Evolutionary conservation across 768 basidiomycete genomes (phyloP).

Genomic region (Tremella yokohamensis): DNA sequence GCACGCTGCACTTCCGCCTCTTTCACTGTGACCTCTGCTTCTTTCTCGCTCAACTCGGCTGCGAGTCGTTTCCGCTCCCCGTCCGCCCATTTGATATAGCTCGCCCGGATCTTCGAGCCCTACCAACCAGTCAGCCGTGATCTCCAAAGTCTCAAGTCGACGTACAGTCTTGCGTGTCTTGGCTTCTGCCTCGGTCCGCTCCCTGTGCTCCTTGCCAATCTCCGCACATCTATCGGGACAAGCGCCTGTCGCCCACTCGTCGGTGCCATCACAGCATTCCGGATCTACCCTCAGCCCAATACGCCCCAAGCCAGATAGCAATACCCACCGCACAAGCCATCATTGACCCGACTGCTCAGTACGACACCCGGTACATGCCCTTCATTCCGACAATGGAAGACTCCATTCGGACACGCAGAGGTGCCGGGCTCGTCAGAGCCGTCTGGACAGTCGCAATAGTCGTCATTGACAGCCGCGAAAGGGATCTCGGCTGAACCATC

Average conservation of each 20-base stretch:
- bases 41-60: slow-evolving; percentile 58
- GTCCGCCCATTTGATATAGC: slow-evolving; percentile 79
- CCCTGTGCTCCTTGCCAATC: slow-evolving; percentile 67
- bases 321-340: slow-evolving; percentile 83
- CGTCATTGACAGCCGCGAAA: slow-evolving; percentile 82
- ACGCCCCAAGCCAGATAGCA: neutral
- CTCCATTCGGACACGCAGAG: slow-evolving; percentile 62
- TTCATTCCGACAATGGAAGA: slow-evolving; percentile 79
- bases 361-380: slow-evolving; percentile 82
- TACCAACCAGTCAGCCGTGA: slow-evolving; percentile 48
- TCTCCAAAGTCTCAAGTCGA: neutral
- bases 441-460: slow-evolving; percentile 89
- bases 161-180: slow-evolving; percentile 77
- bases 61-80: slow-evolving; percentile 86
- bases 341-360: slow-evolving; percentile 75
- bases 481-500: slow-evolving; percentile 74
- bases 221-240: slow-evolving; percentile 75
- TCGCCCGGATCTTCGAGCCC: slow-evolving; percentile 86
- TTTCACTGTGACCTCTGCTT: slow-evolving; percentile 61
- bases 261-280: slow-evolving; percentile 93
- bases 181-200: slow-evolving; percentile 65
- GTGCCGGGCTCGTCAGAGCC: slow-evolving; percentile 98
- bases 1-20: slow-evolving; percentile 71
- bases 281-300: slow-evolving; percentile 58
- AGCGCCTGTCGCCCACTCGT: slow-evolving; percentile 70